Evolutionary conservation across 2,329 filamentous ascomycete genomes (phyloP).

Genomic region (Cladorrhinum sp.): DNA sequence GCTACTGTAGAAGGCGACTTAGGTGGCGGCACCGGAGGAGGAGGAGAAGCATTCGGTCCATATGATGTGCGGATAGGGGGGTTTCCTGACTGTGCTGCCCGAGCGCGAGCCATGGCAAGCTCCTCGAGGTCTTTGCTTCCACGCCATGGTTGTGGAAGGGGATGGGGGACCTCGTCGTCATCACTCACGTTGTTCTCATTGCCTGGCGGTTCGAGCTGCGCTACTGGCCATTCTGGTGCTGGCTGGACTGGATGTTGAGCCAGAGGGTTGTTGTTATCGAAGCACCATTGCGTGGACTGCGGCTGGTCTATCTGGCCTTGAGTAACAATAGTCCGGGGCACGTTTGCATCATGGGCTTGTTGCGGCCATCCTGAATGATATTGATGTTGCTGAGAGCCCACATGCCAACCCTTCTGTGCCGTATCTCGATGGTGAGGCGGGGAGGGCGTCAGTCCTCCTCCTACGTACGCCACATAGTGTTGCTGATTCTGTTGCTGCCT

Average conservation of each 20-base stretch:
- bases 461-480: not conserved
- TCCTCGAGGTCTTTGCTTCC: conserved; percentile 22
- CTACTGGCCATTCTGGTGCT: not conserved
- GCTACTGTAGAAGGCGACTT: not conserved
- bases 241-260: not conserved
- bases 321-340: not conserved
- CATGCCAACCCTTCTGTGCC: conserved; percentile 3
- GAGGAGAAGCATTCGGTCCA: conserved; percentile 7
- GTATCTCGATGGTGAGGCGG: conserved; percentile 8
- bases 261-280: not conserved
- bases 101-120: conserved; percentile 21
- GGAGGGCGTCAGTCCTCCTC: conserved; percentile 7
- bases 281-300: not conserved
- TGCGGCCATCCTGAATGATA: not conserved
- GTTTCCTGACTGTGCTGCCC: conserved; percentile 11
- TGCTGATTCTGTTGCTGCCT: not conserved
- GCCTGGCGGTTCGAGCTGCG: not conserved
- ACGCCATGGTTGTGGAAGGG: conserved; percentile 14
- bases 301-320: not conserved
- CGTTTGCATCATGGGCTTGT: not conserved
- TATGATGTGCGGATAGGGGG: conserved; percentile 17
- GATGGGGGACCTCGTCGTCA: conserved; percentile 11
- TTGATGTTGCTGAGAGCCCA: not conserved
- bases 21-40: not conserved
- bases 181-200: not conserved